A percentile compares a stretch with the other conserved stretches of the same genome.
phyloP scores from a whole-genome alignment of 805 yeast species.

The Ogataea degrootiae region DNA sequence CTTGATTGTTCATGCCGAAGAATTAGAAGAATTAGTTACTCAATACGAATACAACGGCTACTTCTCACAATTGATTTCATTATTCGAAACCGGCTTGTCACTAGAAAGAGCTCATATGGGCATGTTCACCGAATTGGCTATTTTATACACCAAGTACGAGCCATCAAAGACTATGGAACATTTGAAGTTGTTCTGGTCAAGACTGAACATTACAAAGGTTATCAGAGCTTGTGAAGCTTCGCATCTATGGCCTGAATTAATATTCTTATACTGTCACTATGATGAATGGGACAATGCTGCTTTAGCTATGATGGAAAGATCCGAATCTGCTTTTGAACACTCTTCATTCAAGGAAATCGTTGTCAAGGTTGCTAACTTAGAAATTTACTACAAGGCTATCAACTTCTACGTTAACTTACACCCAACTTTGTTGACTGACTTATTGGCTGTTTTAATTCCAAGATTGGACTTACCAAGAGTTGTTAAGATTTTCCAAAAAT shows the following conservation, averaged over 20 bases:
- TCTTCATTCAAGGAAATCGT: conserved; percentile 89
- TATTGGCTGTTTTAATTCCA: conserved; percentile 77
- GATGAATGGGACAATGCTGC: conserved; percentile 99
- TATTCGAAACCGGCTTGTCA: conserved; percentile 93
- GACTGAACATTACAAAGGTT: conserved; percentile 96
- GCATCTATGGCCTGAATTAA: conserved; percentile 93
- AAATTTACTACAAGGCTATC: conserved; percentile 94
- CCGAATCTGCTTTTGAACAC: conserved; percentile 91
- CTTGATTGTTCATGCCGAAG: conserved; percentile 96
- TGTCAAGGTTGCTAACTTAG: conserved; percentile 92
- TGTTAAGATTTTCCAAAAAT: conserved; percentile 87
- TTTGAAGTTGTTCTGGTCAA: conserved; percentile 95
- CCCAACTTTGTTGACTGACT: conserved; percentile 84
- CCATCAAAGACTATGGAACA: conserved; percentile 94
- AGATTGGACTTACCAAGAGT: conserved; percentile 93
- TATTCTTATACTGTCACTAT: conserved; percentile 94
- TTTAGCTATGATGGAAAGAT: conserved; percentile 90
- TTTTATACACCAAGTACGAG: conserved; percentile 82
- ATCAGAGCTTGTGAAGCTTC: conserved; percentile 90
- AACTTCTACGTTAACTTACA: conserved; percentile 90
- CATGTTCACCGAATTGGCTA: conserved; percentile 95
- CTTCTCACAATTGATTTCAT: conserved; percentile 83
- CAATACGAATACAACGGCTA: conserved; percentile 88
- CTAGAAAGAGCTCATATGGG: conserved; percentile 99
- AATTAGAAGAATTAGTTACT: conserved; percentile 79